Base-by-base conservation (phyloP, 1,139 yeast genomes). In the Casaregolazyma lundiana region DNA sequence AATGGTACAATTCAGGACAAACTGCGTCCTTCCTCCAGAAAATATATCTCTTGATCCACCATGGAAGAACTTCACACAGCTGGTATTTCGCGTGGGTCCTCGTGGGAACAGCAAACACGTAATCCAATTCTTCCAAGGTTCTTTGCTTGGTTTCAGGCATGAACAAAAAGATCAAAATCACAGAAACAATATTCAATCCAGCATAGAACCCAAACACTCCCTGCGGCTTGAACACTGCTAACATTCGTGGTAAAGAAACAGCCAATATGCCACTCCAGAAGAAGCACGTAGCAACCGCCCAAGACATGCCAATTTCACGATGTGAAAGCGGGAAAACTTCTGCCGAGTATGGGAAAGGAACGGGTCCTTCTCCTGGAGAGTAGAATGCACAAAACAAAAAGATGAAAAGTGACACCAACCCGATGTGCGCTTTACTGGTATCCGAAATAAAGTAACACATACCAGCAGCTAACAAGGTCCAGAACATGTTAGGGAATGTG, bases 161-260 rank as follows among this genome's bases (percentile, higher is more conserved):
- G 51, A 77, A 71, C 51, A 76, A 68, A 60, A 72, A 78, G 17
- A 78, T 70, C 47, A 62, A 44, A 7, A 61, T 34, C 50, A 62
- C 84, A 0, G 92, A 94, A 46, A 83, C 71, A 46, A 84, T 59
- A 62, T 87, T 87, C 92, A 95, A 84, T 9, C 84, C 95, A 1
- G 95, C 95, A 59, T 86, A 87, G 75, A 81, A 87, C 11, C 92
- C 88, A 64, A 87, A 88, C 2, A 95, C 95, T 63, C 96, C 96
- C 52, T 82, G 85, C 2, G 87, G 76, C 44, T 76, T 78, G 67
- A 86, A 80, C 0, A 84, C 80, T 44, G 68, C 74, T 51, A 76
- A 66, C 61, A 87, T 67, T 37, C 86, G 71, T 36, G 95, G 95
- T 92, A 92, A 87, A 1, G 95, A 82, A 53, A 86, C 75, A 9